Evolutionary conservation across 768 basidiomycete species (phyloP), one percentile per base, ranked within the genome.

Genomic region (Auricularia cornea): DNA sequence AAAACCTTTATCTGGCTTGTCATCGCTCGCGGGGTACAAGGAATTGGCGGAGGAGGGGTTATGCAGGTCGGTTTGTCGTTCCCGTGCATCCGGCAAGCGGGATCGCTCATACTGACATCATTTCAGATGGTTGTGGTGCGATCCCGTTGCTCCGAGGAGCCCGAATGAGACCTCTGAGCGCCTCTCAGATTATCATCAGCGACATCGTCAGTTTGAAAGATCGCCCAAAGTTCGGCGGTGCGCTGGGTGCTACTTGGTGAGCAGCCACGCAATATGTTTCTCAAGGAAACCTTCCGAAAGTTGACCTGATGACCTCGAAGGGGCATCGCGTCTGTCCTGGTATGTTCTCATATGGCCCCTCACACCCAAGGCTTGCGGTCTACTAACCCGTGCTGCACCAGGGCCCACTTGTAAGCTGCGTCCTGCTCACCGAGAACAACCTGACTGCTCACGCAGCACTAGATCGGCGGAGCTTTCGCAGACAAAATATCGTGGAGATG

Each of bases 121-220:
- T 8, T 38, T 8, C 35, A 14, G 10, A 38, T 38, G 16, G 8
- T 8, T 38, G 16, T 38, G 10, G 35, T 38, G 35, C 35, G 8
- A n/a, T n/a, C n/a, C n/a, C n/a, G n/a, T n/a, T n/a, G n/a, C n/a
- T n/a, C n/a, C n/a, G n/a, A n/a, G n/a, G n/a, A n/a, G n/a, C n/a
- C n/a, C n/a, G n/a, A n/a, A n/a, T n/a, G n/a, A 40, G 8, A 40
- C 18, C 8, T 8, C 38, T 40, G 8, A 40, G 8, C 38, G 38
- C 38, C 8, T 18, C 38, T 40, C 65, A 69, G 62, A 92, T 92
- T 67, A 89, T 84, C 2, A 85, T 91, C 48, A 84, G 87, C 54
- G 93, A 95, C 73, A 92, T 95, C 38, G 88, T 92, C 0, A 84
- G 91, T 0, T 73, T 95, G 40, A 77, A 85, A 75, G 86, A 92